A percentile compares a stretch with the other conserved stretches of the same genome.
Conservation (phyloP, 257 asterid species). For the Mentha longifolia region DNA sequence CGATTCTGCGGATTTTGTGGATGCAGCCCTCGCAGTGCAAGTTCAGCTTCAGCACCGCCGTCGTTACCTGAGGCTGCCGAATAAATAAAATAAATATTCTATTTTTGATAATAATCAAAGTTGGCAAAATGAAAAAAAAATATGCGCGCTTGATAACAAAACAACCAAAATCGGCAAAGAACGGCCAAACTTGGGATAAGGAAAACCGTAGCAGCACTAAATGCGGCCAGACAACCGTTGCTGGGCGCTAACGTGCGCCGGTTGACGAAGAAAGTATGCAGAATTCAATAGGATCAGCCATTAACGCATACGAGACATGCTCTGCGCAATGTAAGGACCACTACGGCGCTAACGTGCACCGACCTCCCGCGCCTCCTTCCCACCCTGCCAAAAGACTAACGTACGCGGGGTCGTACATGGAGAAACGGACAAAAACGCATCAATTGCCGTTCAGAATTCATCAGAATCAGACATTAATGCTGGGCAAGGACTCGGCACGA, state of each 20-base stretch:
- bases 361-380: slow-evolving; percentile 6
- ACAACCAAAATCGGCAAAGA: neutral
- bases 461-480: slow-evolving; percentile 38
- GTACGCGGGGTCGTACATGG: slow-evolving; percentile 32
- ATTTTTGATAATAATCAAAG: neutral
- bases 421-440: slow-evolving; percentile 27
- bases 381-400: slow-evolving; percentile 29
- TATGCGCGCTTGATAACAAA: too few species aligned
- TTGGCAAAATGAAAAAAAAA: neutral
- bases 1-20: slow-evolving; percentile 57
- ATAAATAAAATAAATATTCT: neutral
- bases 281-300: neutral
- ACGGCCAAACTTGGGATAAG: neutral
- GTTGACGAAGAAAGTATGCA: neutral
- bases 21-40: slow-evolving; percentile 90
- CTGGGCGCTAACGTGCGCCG: neutral
- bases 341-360: slow-evolving; percentile 35
- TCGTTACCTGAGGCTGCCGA: slow-evolving; percentile 59
- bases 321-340: neutral
- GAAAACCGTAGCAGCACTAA: slow-evolving; percentile 7
- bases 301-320: neutral
- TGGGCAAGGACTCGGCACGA: slow-evolving; percentile 26
- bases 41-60: slow-evolving; percentile 63
- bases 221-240: slow-evolving; percentile 22
- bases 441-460: slow-evolving; percentile 23